Conservation (phyloP, 305 asterid genomes). For the Fraxinus nigra region DNA sequence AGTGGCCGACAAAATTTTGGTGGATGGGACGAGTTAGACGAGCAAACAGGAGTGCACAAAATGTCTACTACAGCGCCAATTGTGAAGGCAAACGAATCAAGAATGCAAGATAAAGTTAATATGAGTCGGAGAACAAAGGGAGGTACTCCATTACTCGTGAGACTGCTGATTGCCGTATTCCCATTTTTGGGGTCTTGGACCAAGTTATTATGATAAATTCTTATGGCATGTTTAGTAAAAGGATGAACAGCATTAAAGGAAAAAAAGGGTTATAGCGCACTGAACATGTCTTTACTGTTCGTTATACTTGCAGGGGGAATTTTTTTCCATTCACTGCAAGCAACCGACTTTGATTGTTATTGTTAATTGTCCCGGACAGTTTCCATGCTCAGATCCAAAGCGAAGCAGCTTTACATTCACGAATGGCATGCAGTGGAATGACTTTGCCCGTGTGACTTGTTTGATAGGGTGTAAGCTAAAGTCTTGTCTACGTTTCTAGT, state of each 20-base stretch:
- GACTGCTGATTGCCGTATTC: slow-evolving; percentile 55
- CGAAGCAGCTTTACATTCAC: background rate
- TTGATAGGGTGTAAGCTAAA: background rate
- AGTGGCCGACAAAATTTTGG: slow-evolving; percentile 40
- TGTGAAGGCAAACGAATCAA: slow-evolving; percentile 20
- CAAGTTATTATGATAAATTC: slow-evolving; percentile 34
- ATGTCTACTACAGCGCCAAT: slow-evolving; percentile 18
- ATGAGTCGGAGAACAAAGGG: slow-evolving; percentile 47
- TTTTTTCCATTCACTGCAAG: background rate
- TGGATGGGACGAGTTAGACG: slow-evolving; percentile 90
- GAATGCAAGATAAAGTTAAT: slow-evolving; percentile 27
- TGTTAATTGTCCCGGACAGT: background rate
- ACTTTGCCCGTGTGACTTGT: background rate
- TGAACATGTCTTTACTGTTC: background rate
- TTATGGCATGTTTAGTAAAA: background rate
- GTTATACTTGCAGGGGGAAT: background rate
- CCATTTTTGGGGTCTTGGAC: slow-evolving; percentile 62
- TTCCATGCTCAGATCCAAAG: slow-evolving; percentile 2
- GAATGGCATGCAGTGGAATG: background rate
- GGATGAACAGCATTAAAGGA: background rate
- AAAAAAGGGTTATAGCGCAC: background rate
- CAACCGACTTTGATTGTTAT: background rate
- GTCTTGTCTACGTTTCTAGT: background rate
- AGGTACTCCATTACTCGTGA: slow-evolving; percentile 42
- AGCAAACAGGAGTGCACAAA: slow-evolving; percentile 30